Percentiles rank a stretch among this genome's conserved stretches.
Conservation (phyloP, 495 filamentous ascomycete genomes). For the Penicillium pulvis region DNA sequence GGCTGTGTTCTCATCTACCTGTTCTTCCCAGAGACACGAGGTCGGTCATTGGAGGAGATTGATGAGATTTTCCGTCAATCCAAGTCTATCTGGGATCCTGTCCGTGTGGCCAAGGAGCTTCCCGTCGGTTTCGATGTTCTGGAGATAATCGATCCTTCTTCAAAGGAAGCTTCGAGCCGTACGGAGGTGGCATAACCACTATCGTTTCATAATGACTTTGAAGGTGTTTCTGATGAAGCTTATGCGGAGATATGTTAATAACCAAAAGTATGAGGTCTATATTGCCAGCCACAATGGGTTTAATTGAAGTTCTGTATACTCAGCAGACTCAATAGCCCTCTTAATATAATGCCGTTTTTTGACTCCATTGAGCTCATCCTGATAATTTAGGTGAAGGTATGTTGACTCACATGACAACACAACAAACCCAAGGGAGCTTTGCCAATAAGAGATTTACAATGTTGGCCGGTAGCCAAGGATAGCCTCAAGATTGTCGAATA, state of each 20-base stretch:
- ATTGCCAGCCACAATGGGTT: background rate
- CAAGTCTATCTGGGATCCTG: conserved; percentile 16
- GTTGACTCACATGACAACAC: too few species aligned
- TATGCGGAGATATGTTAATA: background rate
- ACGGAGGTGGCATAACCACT: background rate
- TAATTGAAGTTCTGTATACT: background rate
- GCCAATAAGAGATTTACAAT: too few species aligned
- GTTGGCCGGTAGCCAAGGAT: too few species aligned
- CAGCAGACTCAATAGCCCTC: background rate
- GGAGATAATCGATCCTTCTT: conserved; percentile 1
- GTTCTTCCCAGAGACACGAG: conserved; percentile 58
- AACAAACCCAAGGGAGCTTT: too few species aligned
- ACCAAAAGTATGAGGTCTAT: background rate
- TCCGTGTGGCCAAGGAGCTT: conserved; percentile 17
- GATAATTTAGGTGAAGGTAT: too few species aligned
- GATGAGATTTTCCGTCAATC: conserved; percentile 50
- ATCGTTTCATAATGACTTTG: background rate
- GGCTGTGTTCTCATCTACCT: conserved; percentile 25
- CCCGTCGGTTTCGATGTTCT: conserved; percentile 1
- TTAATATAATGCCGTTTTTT: background rate
- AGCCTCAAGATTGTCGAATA: too few species aligned
- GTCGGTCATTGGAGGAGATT: conserved; percentile 55
- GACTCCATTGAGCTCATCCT: background rate
- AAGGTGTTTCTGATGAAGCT: background rate
- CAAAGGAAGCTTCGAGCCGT: conserved; percentile 1